Percentiles rank a stretch among this genome's conserved stretches.
These are phyloP conservation scores for Ophiognomonia clavigignenti-juglandacearum DNA, from an alignment of 2,329 filamentous ascomycete species.

Conservation along the genomic window DNA sequence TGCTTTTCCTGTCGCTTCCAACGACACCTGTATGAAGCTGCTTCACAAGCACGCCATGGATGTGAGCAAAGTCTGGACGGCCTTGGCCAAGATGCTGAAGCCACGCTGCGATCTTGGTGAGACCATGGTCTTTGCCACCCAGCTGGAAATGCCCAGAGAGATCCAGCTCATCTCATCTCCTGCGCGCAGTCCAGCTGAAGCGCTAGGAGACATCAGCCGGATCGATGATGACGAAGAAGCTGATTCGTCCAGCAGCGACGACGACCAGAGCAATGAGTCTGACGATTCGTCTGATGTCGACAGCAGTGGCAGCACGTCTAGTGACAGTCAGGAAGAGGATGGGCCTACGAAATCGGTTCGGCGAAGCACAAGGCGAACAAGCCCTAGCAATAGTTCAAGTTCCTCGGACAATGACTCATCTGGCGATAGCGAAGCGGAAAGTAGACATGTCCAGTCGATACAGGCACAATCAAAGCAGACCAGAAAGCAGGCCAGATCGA, in stretches of 20 bases:
- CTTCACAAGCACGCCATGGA: conserved; percentile 27
- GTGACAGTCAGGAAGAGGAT: background rate
- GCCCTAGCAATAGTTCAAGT: background rate
- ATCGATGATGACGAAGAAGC: conserved; percentile 7
- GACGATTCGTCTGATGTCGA: conserved; percentile 14
- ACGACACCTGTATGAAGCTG: conserved; percentile 30
- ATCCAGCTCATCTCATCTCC: conserved; percentile 17
- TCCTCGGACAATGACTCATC: background rate
- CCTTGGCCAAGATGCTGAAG: conserved; percentile 28
- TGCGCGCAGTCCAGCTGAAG: conserved; percentile 1
- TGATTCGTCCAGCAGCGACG: conserved; percentile 8
- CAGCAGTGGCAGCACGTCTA: conserved; percentile 1
- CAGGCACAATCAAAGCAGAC: background rate
- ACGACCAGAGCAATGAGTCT: conserved; percentile 13
- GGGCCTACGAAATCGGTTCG: background rate
- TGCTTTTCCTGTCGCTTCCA: conserved; percentile 38
- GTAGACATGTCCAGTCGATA: background rate
- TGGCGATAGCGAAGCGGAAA: background rate
- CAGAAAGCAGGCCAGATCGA: background rate
- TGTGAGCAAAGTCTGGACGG: conserved; percentile 32
- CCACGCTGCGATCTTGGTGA: conserved; percentile 20
- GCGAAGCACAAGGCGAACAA: background rate
- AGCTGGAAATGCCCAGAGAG: conserved; percentile 13
- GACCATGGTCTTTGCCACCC: conserved; percentile 15
- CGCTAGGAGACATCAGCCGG: conserved; percentile 9